Evolutionary conservation across 2,329 filamentous ascomycete species (phyloP), one percentile per base, ranked within the genome.

Genomic region (Penicillium capsulatum): DNA sequence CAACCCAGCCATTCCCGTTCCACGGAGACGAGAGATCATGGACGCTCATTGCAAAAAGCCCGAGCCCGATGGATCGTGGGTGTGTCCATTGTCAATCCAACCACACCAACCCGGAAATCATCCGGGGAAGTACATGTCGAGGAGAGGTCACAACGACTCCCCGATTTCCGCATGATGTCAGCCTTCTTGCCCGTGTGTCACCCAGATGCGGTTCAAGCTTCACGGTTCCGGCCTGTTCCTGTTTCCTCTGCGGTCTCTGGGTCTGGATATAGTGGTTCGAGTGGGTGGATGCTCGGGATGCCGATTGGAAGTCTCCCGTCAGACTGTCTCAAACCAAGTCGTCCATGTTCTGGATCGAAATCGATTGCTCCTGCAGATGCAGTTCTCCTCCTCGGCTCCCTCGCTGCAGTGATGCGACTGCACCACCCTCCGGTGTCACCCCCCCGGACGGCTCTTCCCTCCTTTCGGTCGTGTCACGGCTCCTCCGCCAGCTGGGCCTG

Each of bases 401-500:
- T 37, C 31, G 13, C 34, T 49, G 36, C 47, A 40, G 39, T 20
- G 30, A 48, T 55, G 47, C 39, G 44, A 53, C 49, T 19, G 36
- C 44, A 45, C 42, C 36, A 42, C 24, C 28, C 26, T 28, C 31
- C 31, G 11, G 48, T 53, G 37, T 36, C 42, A 53, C 47, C 48
- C 40, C 32, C 35, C 33, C 39, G 26, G 11, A 22, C n/a, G n/a
- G n/a, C n/a, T n/a, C n/a, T n/a, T n/a, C 32, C 43, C 45, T 42
- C 31, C 26, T 38, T 37, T 24, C 26, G 22, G 19, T n/a, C 26
- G 51, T 55, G 36, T 34, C 42, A 55, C 52, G 44, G 34, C 34
- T 38, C 40, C 45, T 53, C 33, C 36, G 32, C 38, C 31, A 28
- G 22, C 24, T 38, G 38, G 40, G 31, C 30, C 42, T 50, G 29